Evolutionary conservation across 2,329 filamentous ascomycete genomes (phyloP).

Genomic region (Stagonosporopsis cucurbitacearum): DNA sequence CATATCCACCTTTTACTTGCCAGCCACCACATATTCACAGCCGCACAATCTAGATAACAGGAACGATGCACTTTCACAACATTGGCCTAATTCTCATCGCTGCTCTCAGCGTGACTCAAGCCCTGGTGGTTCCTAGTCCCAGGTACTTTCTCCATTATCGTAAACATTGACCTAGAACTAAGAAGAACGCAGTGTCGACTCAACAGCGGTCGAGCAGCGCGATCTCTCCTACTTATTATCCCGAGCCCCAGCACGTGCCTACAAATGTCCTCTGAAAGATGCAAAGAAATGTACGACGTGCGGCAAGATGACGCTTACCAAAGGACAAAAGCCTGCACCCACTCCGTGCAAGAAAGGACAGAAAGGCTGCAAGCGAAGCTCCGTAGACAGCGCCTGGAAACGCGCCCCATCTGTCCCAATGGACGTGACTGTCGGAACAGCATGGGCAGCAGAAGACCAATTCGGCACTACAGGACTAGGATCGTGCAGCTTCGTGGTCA

Average conservation of each 20-base stretch:
- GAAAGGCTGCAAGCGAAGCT: not conserved
- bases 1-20: too few species aligned
- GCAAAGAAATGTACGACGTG: not conserved
- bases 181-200: not conserved
- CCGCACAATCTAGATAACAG: too few species aligned
- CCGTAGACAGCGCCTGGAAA: too few species aligned
- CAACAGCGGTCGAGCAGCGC: not conserved
- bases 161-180: not conserved
- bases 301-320: not conserved
- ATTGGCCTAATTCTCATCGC: not conserved
- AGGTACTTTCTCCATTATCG: not conserved
- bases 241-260: not conserved
- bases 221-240: not conserved
- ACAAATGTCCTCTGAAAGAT: not conserved
- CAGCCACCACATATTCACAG: too few species aligned
- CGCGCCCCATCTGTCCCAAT: not conserved
- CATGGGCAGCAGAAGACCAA: not conserved
- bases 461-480: not conserved
- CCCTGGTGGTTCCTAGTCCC: not conserved
- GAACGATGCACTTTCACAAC: not conserved
- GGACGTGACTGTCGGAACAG: not conserved
- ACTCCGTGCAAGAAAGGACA: not conserved
- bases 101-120: not conserved
- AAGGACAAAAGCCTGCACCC: not conserved
- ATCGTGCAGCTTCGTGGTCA: not conserved